These are phyloP conservation scores for Tolypocladium cylindrosporum DNA, from an alignment of 2,329 filamentous ascomycete genomes.

Conservation along the genomic window DNA sequence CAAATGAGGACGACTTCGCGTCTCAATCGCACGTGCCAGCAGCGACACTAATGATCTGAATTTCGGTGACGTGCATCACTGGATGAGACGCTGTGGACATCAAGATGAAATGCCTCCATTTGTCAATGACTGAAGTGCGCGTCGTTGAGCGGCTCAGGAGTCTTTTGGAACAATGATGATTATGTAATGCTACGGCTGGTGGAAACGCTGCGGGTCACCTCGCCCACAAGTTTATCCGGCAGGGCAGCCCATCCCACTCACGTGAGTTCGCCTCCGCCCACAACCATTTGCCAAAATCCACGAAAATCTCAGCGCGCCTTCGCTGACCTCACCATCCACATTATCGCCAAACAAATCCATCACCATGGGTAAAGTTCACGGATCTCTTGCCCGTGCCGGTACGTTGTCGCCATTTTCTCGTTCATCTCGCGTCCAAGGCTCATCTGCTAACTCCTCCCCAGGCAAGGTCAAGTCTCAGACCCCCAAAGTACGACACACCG, in stretches of 20 bases:
- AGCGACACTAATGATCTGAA: too few relatives aligned
- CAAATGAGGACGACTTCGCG: too few relatives aligned
- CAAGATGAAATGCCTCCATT: too few relatives aligned
- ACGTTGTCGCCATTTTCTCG: conserved; percentile 15
- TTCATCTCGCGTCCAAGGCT: conserved; percentile 15
- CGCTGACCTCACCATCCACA: conserved; percentile 23
- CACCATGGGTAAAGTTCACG: conserved; percentile 89
- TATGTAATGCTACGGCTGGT: neutral
- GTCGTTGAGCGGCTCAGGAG: too few relatives aligned
- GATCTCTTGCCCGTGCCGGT: conserved; percentile 80
- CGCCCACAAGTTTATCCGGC: conserved; percentile 18
- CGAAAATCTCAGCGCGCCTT: conserved; percentile 20
- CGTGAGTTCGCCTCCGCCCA: conserved; percentile 26
- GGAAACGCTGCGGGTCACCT: neutral
- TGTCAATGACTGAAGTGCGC: too few relatives aligned
- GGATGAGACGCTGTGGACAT: too few relatives aligned
- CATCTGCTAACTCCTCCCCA: conserved; percentile 44
- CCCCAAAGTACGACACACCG: conserved; percentile 59
- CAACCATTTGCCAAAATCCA: conserved; percentile 28
- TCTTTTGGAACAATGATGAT: neutral
- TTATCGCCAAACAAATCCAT: conserved; percentile 28
- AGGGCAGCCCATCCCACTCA: conserved; percentile 23
- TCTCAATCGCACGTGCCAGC: too few relatives aligned
- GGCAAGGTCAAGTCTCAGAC: conserved; percentile 98
- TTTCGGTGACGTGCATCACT: too few relatives aligned